phyloP scores from a whole-genome alignment of 2,329 filamentous ascomycete species.

The Mycocentrospora acerina region DNA sequence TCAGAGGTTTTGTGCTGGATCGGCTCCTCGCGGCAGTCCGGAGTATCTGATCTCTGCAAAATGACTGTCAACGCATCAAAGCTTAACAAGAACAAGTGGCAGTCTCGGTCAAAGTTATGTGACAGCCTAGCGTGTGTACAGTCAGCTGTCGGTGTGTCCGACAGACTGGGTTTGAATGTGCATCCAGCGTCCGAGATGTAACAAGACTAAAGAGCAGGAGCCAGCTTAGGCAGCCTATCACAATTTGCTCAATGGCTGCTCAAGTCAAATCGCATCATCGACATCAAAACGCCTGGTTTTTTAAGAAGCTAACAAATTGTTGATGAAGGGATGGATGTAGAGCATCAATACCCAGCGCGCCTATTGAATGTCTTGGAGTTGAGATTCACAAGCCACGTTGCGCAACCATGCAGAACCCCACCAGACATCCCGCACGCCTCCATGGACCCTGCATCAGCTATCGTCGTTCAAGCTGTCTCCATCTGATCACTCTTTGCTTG shows the following conservation, averaged over 20 bases:
- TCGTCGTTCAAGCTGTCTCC: conserved; percentile 6
- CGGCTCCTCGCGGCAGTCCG: not conserved
- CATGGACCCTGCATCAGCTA: conserved; percentile 18
- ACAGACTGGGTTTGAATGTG: conserved; percentile 3
- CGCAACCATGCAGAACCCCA: conserved; percentile 13
- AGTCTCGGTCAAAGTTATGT: no score
- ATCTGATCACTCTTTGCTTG: not conserved
- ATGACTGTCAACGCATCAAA: conserved; percentile 7
- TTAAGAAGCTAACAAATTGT: not conserved
- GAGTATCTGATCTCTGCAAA: not conserved
- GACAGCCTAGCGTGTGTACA: no score
- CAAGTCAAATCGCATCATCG: not conserved
- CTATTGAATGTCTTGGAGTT: conserved; percentile 12
- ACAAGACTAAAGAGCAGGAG: not conserved
- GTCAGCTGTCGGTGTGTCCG: no score
- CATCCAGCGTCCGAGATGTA: no score
- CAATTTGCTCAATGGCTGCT: conserved; percentile 14
- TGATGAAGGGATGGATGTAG: not conserved
- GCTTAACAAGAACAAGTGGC: not conserved
- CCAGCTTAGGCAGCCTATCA: conserved; percentile 8
- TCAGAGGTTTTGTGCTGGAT: not conserved
- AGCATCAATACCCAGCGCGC: conserved; percentile 13
- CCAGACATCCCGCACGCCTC: conserved; percentile 10
- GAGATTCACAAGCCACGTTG: conserved; percentile 11
- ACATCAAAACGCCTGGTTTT: no score